Conservation (phyloP, 345 rosid genomes). For the Crucihimalaya himalaica region DNA sequence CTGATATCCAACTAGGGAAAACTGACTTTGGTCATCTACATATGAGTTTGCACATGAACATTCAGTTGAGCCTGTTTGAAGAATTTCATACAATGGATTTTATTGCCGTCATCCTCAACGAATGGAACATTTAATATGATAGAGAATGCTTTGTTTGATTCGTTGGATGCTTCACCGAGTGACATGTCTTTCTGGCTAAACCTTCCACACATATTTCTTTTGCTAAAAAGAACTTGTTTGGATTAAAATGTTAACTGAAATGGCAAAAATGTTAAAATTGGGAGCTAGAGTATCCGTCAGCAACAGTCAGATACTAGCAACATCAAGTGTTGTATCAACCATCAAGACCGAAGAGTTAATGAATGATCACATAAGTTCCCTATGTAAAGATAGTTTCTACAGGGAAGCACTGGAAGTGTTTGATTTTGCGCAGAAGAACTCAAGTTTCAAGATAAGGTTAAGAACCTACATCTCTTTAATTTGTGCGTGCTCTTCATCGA, state of each 20-base stretch:
- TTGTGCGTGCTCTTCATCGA: constrained; percentile 50
- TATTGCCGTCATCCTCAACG: background rate
- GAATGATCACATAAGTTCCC: constrained; percentile 48
- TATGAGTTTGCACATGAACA: background rate
- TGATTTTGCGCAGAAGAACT: constrained; percentile 37
- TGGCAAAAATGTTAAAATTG: constrained; percentile 23
- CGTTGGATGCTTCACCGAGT: background rate
- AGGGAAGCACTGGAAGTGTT: constrained; percentile 58
- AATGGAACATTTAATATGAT: background rate
- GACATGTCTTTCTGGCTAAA: constrained; percentile 16
- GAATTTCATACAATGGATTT: background rate
- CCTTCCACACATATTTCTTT: constrained; percentile 14
- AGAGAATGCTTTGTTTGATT: background rate
- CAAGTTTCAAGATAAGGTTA: constrained; percentile 38
- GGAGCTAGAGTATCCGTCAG: constrained; percentile 22
- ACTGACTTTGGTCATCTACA: constrained; percentile 1
- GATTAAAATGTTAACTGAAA: background rate
- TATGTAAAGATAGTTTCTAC: constrained; percentile 44
- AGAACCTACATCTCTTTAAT: constrained; percentile 47
- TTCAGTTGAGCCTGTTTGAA: constrained; percentile 9
- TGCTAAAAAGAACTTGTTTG: background rate
- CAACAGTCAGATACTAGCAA: constrained; percentile 16
- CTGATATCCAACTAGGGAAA: background rate
- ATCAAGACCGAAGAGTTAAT: constrained; percentile 43
- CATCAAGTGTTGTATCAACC: constrained; percentile 10